Percentiles rank a stretch among this genome's conserved stretches.
phyloP scores from a whole-genome alignment of 2,329 filamentous ascomycete genomes.

The Xylaria sp. region DNA sequence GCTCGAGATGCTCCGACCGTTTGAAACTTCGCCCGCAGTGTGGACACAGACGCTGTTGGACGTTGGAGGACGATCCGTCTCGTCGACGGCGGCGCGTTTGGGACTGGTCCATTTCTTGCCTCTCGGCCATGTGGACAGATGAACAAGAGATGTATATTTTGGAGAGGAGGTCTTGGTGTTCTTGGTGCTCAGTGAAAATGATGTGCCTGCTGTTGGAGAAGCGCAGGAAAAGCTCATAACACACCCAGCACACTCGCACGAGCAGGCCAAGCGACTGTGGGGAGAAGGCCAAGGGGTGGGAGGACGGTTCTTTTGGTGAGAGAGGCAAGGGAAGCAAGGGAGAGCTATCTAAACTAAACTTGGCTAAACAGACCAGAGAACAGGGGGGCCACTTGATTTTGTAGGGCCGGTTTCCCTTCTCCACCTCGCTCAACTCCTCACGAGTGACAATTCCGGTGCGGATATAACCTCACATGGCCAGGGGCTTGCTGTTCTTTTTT shows the following conservation, averaged over 20 bases:
- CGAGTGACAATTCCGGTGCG: constrained; percentile 37
- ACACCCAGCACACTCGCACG: constrained; percentile 25
- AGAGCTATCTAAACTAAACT: constrained; percentile 42
- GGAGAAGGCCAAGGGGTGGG: constrained; percentile 34
- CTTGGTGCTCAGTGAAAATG: constrained; percentile 32
- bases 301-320: constrained; percentile 32
- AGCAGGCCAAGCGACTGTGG: constrained; percentile 37
- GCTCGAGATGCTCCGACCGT: constrained; percentile 59
- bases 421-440: constrained; percentile 35
- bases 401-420: constrained; percentile 41
- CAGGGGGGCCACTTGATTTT: constrained; percentile 46
- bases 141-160: constrained; percentile 13
- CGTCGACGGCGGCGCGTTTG: constrained; percentile 48
- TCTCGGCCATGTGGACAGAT: constrained; percentile 45
- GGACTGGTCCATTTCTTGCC: constrained; percentile 47
- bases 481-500: constrained; percentile 37
- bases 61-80: constrained; percentile 47
- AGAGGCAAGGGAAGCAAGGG: constrained; percentile 30
- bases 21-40: constrained; percentile 59
- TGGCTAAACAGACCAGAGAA: constrained; percentile 40
- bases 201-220: constrained; percentile 34
- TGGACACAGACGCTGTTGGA: constrained; percentile 51
- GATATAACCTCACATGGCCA: constrained; percentile 41
- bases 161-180: constrained; percentile 37
- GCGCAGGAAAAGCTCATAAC: constrained; percentile 38